Evolutionary conservation across 257 asterid genomes (phyloP).

Genomic region (Gynochthodes officinalis): DNA sequence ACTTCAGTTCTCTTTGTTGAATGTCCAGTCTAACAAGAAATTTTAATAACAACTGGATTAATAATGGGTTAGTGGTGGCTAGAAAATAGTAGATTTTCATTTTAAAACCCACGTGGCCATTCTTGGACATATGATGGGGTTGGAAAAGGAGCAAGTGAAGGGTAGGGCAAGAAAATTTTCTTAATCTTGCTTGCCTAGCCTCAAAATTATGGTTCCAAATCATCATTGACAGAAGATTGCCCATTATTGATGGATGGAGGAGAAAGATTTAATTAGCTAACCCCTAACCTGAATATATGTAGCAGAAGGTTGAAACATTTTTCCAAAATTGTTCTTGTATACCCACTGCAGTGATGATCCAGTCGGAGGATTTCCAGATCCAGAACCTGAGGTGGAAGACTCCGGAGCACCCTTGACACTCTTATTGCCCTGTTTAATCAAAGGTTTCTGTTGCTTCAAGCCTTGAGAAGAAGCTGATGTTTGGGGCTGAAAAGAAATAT

Average conservation of each 20-base stretch:
- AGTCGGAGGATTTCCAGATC: neutral
- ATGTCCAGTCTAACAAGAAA: constrained; percentile 13
- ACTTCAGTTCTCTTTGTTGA: neutral
- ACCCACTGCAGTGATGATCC: constrained; percentile 14
- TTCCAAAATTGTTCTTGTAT: neutral
- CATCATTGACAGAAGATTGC: neutral
- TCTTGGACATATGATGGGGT: neutral
- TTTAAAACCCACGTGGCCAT: neutral
- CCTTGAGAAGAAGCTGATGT: constrained; percentile 4
- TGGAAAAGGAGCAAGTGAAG: neutral
- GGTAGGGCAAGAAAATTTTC: neutral
- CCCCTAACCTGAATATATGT: constrained; percentile 27
- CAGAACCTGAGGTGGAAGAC: constrained; percentile 11
- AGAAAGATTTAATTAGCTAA: neutral
- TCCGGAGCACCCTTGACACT: neutral
- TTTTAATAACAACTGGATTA: constrained; percentile 1
- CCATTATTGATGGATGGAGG: constrained; percentile 2
- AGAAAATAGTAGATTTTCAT: neutral
- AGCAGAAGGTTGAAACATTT: constrained; percentile 8
- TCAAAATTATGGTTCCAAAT: neutral
- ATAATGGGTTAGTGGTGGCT: neutral
- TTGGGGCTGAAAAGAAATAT: constrained; percentile 24
- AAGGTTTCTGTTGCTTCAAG: constrained; percentile 2
- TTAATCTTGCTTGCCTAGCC: neutral
- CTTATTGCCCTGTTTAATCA: constrained; percentile 9